phyloP scores from a whole-genome alignment of 768 basidiomycete species.

The Phaeolepiota aurea region DNA sequence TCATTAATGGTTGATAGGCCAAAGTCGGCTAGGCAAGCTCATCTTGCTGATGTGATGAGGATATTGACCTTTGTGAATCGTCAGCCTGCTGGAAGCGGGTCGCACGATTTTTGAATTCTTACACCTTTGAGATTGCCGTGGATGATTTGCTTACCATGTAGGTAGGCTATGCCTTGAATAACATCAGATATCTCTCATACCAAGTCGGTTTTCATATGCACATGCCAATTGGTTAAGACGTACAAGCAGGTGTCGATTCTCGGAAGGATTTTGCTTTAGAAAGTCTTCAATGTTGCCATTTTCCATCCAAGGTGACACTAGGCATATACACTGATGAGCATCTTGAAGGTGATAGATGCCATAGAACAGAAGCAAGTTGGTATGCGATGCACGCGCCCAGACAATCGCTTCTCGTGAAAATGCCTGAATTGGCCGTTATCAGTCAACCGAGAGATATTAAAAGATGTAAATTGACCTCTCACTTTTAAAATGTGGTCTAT shows the following conservation, averaged over 20 bases:
- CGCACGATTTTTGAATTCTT: no score
- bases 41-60: constrained; percentile 5
- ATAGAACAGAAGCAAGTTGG: constrained; percentile 1
- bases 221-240: no score
- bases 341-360: background rate
- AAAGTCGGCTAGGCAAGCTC: constrained; percentile 7
- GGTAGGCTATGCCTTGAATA: no score
- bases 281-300: background rate
- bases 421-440: no score
- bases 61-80: no score
- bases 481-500: constrained; percentile 6
- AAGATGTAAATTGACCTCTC: background rate
- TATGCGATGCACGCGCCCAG: background rate
- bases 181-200: no score
- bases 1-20: constrained; percentile 2
- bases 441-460: background rate
- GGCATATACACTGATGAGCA: background rate
- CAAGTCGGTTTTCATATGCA: no score
- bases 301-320: constrained; percentile 1
- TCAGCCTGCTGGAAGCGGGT: no score
- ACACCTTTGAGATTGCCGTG: no score
- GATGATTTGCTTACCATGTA: no score
- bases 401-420: background rate
- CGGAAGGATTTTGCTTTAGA: background rate
- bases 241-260: background rate